phyloP scores from a whole-genome alignment of 1,284 basidiomycete genomes.

The Neolentinus lepideus region DNA sequence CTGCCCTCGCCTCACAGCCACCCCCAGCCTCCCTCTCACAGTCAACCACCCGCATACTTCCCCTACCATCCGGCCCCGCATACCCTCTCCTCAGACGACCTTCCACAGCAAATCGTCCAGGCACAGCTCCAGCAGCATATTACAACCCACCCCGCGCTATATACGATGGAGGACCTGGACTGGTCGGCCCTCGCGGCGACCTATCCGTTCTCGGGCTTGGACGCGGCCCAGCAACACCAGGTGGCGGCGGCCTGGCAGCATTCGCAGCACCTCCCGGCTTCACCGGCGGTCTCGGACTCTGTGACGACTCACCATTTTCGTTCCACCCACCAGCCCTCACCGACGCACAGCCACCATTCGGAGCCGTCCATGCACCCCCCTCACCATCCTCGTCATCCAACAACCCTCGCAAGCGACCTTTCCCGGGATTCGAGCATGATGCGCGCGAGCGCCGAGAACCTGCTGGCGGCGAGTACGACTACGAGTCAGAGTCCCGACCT shows the following conservation, averaged over 20 bases:
- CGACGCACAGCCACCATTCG: conserved; percentile 14
- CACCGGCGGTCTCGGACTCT: conserved; percentile 15
- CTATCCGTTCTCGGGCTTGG: conserved; percentile 32
- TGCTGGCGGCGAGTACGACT: conserved; percentile 37
- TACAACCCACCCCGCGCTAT: conserved; percentile 34
- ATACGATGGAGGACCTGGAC: conserved; percentile 40
- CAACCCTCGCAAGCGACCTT: conserved; percentile 60
- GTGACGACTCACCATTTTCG: conserved; percentile 62
- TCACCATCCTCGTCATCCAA: conserved; percentile 21
- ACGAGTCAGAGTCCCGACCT: conserved; percentile 62
- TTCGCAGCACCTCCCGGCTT: conserved; percentile 11
- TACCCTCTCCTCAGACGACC: conserved; percentile 28
- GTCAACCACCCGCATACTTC: conserved; percentile 34
- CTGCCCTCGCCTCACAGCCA: conserved; percentile 43
- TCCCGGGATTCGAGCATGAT: conserved; percentile 41
- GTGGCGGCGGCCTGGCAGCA: conserved; percentile 12
- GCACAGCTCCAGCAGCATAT: conserved; percentile 56
- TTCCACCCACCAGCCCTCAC: conserved; percentile 65
- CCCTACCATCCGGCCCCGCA: conserved; percentile 29
- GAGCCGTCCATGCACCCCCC: conserved; percentile 13
- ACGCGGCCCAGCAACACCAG: conserved; percentile 27
- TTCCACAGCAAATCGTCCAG: conserved; percentile 45
- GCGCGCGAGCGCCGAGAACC: conserved; percentile 23
- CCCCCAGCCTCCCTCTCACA: conserved; percentile 19
- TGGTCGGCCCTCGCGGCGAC: conserved; percentile 39